Evolutionary conservation across 2,329 filamentous ascomycete species (phyloP), one percentile per base, ranked within the genome.

Genomic region (Leptographium wingfieldii): DNA sequence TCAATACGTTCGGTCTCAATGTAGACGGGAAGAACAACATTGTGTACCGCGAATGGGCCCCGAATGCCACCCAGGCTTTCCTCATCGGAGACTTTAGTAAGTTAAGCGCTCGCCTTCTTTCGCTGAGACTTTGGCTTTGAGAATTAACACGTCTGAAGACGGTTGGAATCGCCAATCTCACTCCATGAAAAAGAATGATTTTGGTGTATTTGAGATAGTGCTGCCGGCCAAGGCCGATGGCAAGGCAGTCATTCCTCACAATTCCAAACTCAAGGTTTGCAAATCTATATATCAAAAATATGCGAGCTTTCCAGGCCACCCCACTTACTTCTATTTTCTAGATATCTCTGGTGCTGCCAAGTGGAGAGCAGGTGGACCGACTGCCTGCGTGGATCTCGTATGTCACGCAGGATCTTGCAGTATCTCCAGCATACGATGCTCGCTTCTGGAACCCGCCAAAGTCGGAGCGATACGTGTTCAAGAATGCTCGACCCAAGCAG

Each of bases 371-470:
- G 66, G 84, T 92, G 66, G 92, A 97, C 74, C 85, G 92, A 66
- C 77, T 99, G 58, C 94, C 94, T 31, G 90, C 91, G 33, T 99
- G 94, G 94, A 97, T 97, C 77, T 96, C 87, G 71, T 90, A 95
- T 68, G 94, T 96, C 58, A 96, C 92, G 0, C 94, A 99, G 73
- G 92, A 99, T 65, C 79, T 97, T 54, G 81, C 77, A 12, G 85
- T 97, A 29, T 97, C 92, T 11, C 91, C 92, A 7, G 86, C 89
- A 31, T 99, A 97, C 73, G 94, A 99, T 71, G 92, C 90, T 29
- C 84, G 90, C 58, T 96, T 99, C 76, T 99, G 94, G 94, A 96
- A 97, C 70, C 94, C 94, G 40, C 90, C 91, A 3, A 72, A 79
- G 56, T 75, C 78, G 48, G 84, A 95, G 69, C 83, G 77, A 68